Conservation (phyloP, 139 green algal species). For the Picochlorum sp. region DNA sequence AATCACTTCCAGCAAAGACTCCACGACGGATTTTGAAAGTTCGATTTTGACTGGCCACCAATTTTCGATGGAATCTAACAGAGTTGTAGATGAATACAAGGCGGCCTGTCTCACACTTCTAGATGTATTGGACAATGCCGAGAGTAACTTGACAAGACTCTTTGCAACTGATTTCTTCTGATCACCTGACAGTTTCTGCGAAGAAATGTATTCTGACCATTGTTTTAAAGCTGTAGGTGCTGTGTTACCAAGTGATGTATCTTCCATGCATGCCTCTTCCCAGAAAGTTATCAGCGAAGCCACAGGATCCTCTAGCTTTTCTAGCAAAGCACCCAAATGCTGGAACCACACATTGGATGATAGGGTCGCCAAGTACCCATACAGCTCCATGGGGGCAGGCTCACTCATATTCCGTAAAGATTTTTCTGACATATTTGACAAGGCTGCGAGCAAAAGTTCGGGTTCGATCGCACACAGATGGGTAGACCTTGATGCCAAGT, state of each 20-base stretch:
- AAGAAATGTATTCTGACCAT: too few species aligned
- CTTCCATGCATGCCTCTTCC: too few species aligned
- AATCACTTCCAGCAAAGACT: too few species aligned
- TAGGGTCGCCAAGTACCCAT: neutral
- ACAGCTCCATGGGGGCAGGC: neutral
- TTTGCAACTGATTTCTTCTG: too few species aligned
- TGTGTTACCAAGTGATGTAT: too few species aligned
- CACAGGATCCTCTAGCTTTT: neutral
- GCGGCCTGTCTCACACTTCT: constrained; percentile 8
- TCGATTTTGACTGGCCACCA: constrained; percentile 3
- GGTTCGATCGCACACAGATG: neutral
- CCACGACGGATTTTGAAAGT: neutral
- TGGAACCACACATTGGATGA: neutral
- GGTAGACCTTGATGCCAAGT: neutral
- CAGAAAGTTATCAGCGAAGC: neutral
- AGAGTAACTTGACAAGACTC: neutral
- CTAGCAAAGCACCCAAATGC: neutral
- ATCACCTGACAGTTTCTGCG: too few species aligned
- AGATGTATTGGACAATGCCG: constrained; percentile 11
- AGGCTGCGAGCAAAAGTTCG: neutral
- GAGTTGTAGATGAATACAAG: neutral
- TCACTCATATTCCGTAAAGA: neutral
- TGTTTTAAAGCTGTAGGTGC: too few species aligned
- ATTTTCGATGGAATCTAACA: neutral
- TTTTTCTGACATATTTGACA: neutral